Base-by-base conservation (phyloP, 495 filamentous ascomycete genomes). In the Tuber brumale region DNA sequence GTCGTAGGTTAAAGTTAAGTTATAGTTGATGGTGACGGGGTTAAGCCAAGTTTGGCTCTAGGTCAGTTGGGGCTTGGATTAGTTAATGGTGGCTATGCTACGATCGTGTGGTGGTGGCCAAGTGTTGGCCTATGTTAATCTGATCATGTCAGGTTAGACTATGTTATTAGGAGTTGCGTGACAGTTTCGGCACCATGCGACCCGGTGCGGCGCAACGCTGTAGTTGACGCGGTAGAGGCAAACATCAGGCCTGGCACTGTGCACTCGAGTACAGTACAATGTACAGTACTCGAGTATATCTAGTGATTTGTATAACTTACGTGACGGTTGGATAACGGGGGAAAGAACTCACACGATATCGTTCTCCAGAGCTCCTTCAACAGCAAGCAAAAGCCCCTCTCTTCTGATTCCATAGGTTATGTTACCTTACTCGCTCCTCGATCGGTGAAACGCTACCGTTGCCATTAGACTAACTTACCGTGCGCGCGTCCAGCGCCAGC, bases 31-130 rank as follows among this genome's bases (percentile, higher is more conserved):
- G 23, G 21, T 10, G 48, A 10, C 23, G 48, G 23, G 57, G 57
- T 66, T 66, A 66, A 31, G n/a, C 10, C n/a, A 31, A 14, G 57
- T 31, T 31, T 31, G 27, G n/a, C 4, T 14, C 7, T 16, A 16
- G 57, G 12, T 31, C 57, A 66, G 57, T 66, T 66, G 57, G 57
- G 57, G 57, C 57, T 66, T 66, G 10, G 57, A 66, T 66, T 66
- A 31, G 57, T 66, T 31, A 66, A 31, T 4, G 57, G 57, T 66
- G 57, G 57, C 57, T 66, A 66, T 10, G 57, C 57, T 16, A 18
- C n/a, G n/a, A 31, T 66, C 2, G 57, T 6, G 57, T 31, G 57
- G 57, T 66, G 27, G 57, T 66, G n/a, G n/a, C 31, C 57, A 31
- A 31, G 57, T 66, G 57, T 66, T 31, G 31, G 57, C n/a, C 31